Evolutionary conservation across 345 rosid genomes (phyloP).

Genomic region (Salix viminalis): DNA sequence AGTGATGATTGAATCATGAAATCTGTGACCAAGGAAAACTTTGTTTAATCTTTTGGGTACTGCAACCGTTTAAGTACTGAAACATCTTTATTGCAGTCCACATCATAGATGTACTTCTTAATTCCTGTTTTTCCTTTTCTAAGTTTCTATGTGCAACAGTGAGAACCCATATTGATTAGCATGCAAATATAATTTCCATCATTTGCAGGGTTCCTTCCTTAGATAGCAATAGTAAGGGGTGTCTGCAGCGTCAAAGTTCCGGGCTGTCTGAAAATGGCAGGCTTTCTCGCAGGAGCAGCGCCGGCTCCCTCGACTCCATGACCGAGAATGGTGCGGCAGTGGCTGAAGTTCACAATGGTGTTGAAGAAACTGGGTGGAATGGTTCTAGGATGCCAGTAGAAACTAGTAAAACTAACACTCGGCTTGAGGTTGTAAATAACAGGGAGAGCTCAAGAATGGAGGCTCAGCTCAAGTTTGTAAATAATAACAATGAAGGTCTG

Average conservation of each 20-base stretch:
- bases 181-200: background rate
- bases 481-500: constrained; percentile 42
- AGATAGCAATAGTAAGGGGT: constrained; percentile 32
- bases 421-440: constrained; percentile 53
- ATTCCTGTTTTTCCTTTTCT: background rate
- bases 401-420: constrained; percentile 20
- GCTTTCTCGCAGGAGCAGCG: constrained; percentile 32
- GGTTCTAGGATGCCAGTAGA: constrained; percentile 33
- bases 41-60: background rate
- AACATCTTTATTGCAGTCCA: background rate
- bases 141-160: background rate
- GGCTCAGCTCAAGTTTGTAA: constrained; percentile 54
- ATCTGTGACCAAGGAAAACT: background rate
- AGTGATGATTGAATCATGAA: background rate
- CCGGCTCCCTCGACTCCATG: constrained; percentile 35
- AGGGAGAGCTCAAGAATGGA: constrained; percentile 45
- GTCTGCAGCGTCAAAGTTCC: constrained; percentile 30
- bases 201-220: constrained; percentile 31
- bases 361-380: constrained; percentile 32
- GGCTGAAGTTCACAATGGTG: constrained; percentile 24
- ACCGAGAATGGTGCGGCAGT: constrained; percentile 21
- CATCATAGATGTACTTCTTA: background rate
- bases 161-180: background rate
- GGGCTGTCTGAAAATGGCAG: constrained; percentile 35
- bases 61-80: background rate